Percentiles rank a stretch among this genome's conserved stretches.
Conservation (phyloP, 352 stramenopile species). For the Phytophthora tubulina region DNA sequence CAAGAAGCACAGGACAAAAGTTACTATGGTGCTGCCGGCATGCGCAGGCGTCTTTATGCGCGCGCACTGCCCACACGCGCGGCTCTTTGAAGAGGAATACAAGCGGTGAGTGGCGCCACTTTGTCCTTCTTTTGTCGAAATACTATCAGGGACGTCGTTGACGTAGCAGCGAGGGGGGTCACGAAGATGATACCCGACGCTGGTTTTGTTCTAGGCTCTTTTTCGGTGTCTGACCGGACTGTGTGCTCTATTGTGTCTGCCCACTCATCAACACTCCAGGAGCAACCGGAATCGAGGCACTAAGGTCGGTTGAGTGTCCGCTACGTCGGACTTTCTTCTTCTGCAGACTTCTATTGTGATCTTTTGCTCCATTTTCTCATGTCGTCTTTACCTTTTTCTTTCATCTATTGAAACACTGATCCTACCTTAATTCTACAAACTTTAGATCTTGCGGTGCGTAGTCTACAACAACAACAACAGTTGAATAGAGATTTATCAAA, state of each 20-base stretch:
- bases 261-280: constrained; percentile 17
- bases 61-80: constrained; percentile 47
- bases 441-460: constrained; percentile 31
- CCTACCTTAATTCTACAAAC: neutral
- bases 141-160: constrained; percentile 25
- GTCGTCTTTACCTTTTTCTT: neutral
- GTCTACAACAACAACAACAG: neutral
- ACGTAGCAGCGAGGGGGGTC: neutral
- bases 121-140: constrained; percentile 11
- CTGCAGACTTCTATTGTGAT: neutral
- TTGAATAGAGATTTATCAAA: neutral
- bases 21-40: constrained; percentile 20
- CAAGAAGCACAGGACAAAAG: neutral
- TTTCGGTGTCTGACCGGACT: constrained; percentile 11
- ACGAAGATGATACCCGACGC: neutral
- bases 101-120: constrained; percentile 52
- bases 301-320: constrained; percentile 36
- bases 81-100: constrained; percentile 68
- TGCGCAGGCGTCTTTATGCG: constrained; percentile 56
- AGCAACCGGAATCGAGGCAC: constrained; percentile 60
- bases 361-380: neutral
- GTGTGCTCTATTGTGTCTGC: constrained; percentile 11
- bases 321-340: neutral
- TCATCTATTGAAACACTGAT: neutral
- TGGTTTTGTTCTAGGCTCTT: neutral